Evolutionary conservation across 2,329 filamentous ascomycete species (phyloP).

Genomic region (Trematosphaeria pertusa): DNA sequence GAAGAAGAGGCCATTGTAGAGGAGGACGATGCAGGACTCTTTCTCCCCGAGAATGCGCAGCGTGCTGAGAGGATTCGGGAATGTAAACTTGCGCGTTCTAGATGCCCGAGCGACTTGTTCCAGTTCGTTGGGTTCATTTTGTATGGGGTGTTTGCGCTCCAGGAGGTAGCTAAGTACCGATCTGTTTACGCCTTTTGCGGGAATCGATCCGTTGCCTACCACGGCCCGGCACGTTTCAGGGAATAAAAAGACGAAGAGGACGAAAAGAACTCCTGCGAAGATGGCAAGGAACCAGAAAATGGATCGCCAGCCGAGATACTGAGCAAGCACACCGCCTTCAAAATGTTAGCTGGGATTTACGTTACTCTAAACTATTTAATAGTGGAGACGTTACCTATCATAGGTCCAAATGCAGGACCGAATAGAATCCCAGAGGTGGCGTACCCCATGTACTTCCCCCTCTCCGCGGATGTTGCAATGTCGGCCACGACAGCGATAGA

Average conservation of each 20-base stretch:
- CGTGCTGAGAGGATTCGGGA: constrained; percentile 36
- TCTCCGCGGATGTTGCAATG: constrained; percentile 71
- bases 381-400: constrained; percentile 25
- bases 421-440: constrained; percentile 59
- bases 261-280: constrained; percentile 45
- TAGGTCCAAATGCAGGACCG: constrained; percentile 30
- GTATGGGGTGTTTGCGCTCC: constrained; percentile 28
- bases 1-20: constrained; percentile 44
- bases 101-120: neutral
- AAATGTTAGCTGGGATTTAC: neutral
- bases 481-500: constrained; percentile 76
- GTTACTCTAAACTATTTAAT: neutral
- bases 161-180: constrained; percentile 39
- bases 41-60: constrained; percentile 39
- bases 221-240: constrained; percentile 54
- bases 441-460: constrained; percentile 76
- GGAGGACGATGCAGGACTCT: constrained; percentile 37
- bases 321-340: constrained; percentile 21
- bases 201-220: constrained; percentile 50
- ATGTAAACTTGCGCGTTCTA: constrained; percentile 25
- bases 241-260: constrained; percentile 48
- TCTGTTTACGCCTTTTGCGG: constrained; percentile 39
- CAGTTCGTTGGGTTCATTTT: neutral
- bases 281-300: constrained; percentile 54
- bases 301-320: constrained; percentile 46